Base-by-base conservation (phyloP, 2,329 filamentous ascomycete species). In the Penicillium sp. region DNA sequence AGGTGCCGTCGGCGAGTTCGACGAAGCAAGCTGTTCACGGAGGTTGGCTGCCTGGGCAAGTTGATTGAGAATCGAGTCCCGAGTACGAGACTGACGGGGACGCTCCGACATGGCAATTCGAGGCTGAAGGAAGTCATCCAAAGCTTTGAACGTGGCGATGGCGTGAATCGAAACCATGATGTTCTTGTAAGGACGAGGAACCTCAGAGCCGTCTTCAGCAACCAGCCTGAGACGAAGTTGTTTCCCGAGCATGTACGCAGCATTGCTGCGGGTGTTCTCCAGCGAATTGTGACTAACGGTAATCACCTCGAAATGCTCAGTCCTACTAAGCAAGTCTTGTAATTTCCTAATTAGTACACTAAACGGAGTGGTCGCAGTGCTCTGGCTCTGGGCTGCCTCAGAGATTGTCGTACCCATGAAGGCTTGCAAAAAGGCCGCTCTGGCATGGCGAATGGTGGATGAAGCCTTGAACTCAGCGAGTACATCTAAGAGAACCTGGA, bases 161-260 rank as follows among this genome's bases (percentile, higher is more conserved):
- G 95, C 95, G 74, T 99, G 95, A 58, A 99, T 99, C 0, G 92
- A 96, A 1, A 99, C 95, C 89, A 97, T 97, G 63, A 99, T 96
- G 66, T 94, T 96, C 22, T 91, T 86, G 72, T 96, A 98, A 0
- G 89, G 83, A 37, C 88, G 85, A 18, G 95, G 95, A 60, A 99
- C 95, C 50, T 95, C 91, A 0, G 92, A 94, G 49, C 93, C 89
- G 2, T 77, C 93, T 66, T 96, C 93, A 1, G 95, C 94, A 39
- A 93, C 85, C 36, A 99, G 82, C 67, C 92, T 93, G 46, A 99
- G 84, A 36, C 94, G 87, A 36, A 99, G 89, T 71, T 99, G 95
- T 75, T 98, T 98, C 4, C 92, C 93, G 6, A 99, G 83, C 93
- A 99, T 97, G 0, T 94, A 96, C 0, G 94, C 89, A 22, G 94